Percentiles rank a stretch among this genome's conserved stretches.
These are phyloP conservation scores for Leccinum obscurum DNA, from an alignment of 768 basidiomycete species.

Conservation along the genomic window DNA sequence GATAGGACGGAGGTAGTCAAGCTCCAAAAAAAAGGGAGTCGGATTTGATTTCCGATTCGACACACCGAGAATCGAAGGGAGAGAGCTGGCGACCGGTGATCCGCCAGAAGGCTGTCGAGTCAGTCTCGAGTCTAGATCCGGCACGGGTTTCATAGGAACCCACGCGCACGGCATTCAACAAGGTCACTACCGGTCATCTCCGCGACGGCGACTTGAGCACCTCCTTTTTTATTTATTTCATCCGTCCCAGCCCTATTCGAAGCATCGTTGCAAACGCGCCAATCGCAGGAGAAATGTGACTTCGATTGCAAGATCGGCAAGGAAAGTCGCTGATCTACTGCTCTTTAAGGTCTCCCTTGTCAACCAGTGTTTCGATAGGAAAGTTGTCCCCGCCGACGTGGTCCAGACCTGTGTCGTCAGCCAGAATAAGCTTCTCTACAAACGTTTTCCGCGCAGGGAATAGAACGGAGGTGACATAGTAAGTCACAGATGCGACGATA, in stretches of 20 bases:
- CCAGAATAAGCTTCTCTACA: constrained; percentile 26
- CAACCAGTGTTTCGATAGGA: background rate
- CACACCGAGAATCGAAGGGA: constrained; percentile 2
- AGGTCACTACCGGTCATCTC: constrained; percentile 12
- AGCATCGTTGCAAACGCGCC: background rate
- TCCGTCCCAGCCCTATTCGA: background rate
- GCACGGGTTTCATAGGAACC: background rate
- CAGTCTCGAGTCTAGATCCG: constrained; percentile 8
- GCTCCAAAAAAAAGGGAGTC: background rate
- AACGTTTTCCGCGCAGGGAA: constrained; percentile 30
- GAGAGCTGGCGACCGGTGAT: constrained; percentile 1
- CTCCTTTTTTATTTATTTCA: background rate
- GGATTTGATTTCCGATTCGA: constrained; percentile 11
- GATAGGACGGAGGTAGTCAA: background rate
- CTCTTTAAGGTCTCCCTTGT: constrained; percentile 2
- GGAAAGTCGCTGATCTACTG: constrained; percentile 8
- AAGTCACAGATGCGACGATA: constrained; percentile 23
- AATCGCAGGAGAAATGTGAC: constrained; percentile 2
- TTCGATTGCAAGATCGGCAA: constrained; percentile 10
- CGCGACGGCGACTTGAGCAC: constrained; percentile 12
- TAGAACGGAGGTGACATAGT: constrained; percentile 26
- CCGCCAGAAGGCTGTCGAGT: constrained; percentile 13
- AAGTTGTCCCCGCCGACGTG: background rate
- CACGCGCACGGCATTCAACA: constrained; percentile 1
- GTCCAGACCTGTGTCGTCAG: constrained; percentile 13